A percentile compares a stretch with the other conserved stretches of the same genome.
phyloP scores from a whole-genome alignment of 345 rosid genomes.

The Linum trigynum region DNA sequence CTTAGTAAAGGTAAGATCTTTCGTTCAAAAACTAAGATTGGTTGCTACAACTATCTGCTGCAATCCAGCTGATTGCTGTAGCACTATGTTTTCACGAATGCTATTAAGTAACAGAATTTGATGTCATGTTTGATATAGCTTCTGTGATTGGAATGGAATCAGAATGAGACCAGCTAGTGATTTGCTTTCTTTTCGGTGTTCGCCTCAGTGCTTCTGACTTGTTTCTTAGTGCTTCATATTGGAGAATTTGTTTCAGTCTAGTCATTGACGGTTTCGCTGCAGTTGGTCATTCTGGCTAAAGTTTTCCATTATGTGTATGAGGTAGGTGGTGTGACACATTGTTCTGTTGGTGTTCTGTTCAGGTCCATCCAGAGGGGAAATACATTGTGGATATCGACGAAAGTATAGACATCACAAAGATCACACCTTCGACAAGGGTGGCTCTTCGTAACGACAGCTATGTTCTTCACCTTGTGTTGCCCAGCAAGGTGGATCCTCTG shows the following conservation, averaged over 20 bases:
- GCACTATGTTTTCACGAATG: background rate
- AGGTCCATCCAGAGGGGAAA: constrained; percentile 34
- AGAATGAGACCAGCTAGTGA: too few relatives aligned
- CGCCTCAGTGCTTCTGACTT: too few relatives aligned
- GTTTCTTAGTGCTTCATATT: too few relatives aligned
- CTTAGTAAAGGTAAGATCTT: constrained; percentile 59
- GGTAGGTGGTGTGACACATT: too few relatives aligned
- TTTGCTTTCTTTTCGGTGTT: too few relatives aligned
- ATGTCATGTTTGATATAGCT: too few relatives aligned
- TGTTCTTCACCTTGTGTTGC: constrained; percentile 82
- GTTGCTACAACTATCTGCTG: background rate
- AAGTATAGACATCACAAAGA: constrained; percentile 83
- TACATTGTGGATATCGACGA: constrained; percentile 90
- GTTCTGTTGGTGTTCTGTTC: constrained; percentile 9
- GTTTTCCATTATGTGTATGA: too few relatives aligned
- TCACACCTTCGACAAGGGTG: constrained; percentile 89
- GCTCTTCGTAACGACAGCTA: constrained; percentile 29
- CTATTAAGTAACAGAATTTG: too few relatives aligned
- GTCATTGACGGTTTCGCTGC: too few relatives aligned
- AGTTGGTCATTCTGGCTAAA: too few relatives aligned
- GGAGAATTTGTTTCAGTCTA: too few relatives aligned
- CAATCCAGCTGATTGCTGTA: background rate
- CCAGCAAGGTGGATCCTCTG: constrained; percentile 93
- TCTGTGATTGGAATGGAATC: too few relatives aligned
- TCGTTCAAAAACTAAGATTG: background rate